These are phyloP conservation scores for Nakazawaea siamensis DNA, from an alignment of 805 yeast species.

Conservation along the genomic window DNA sequence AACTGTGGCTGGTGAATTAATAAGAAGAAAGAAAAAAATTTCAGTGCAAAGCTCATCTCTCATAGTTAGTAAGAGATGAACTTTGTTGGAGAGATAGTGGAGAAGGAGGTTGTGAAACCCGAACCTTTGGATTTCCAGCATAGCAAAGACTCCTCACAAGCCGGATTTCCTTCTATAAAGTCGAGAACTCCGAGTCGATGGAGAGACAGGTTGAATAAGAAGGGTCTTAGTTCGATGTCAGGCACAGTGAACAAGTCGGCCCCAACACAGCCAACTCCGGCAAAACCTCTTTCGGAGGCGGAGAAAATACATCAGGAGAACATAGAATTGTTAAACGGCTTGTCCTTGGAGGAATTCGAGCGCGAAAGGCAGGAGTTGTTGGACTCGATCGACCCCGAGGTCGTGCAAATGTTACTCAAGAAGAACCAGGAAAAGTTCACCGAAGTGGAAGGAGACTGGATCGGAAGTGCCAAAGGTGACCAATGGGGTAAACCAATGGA, in stretches of 20 bases:
- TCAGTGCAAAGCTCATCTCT: too few relatives aligned
- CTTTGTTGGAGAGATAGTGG: slow-evolving; percentile 66
- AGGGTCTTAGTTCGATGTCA: slow-evolving; percentile 22
- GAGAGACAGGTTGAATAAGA: slow-evolving; percentile 33
- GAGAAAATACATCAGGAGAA: slow-evolving; percentile 77
- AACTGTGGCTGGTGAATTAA: background rate
- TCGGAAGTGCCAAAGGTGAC: slow-evolving; percentile 27
- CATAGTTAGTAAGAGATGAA: too few relatives aligned
- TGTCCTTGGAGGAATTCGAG: slow-evolving; percentile 60
- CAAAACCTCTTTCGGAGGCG: slow-evolving; percentile 55
- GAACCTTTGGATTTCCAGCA: slow-evolving; percentile 20
- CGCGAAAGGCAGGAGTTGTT: slow-evolving; percentile 61
- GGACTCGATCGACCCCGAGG: slow-evolving; percentile 58
- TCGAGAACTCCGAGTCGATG: slow-evolving; percentile 38
- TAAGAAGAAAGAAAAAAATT: too few relatives aligned
- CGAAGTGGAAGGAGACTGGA: slow-evolving; percentile 19
- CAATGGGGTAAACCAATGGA: slow-evolving; percentile 23
- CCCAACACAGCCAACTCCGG: too few relatives aligned
- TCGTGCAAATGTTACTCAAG: slow-evolving; percentile 48
- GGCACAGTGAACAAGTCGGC: slow-evolving; percentile 4
- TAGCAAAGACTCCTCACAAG: slow-evolving; percentile 11
- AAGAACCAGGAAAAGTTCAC: slow-evolving; percentile 43
- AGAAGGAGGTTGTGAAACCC: slow-evolving; percentile 37
- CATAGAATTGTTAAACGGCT: slow-evolving; percentile 44
- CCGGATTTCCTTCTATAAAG: slow-evolving; percentile 29